A percentile compares a stretch with the other conserved stretches of the same genome.
Evolutionary conservation across 768 basidiomycete species (phyloP).

Genomic region (Suillus cothurnatus): DNA sequence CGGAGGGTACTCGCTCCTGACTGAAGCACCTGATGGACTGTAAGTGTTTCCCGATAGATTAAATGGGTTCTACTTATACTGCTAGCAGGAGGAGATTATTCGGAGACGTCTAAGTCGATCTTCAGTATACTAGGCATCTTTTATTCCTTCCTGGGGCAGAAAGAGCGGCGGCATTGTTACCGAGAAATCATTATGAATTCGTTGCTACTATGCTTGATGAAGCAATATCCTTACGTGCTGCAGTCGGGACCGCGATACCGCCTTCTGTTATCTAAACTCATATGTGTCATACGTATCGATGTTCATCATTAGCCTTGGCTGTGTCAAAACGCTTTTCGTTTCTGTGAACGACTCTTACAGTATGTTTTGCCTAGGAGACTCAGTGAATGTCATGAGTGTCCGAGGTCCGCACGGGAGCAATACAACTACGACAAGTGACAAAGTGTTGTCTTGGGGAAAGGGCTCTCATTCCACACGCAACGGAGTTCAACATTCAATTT

Average conservation of each 20-base stretch:
- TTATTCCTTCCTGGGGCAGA: background rate
- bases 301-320: background rate
- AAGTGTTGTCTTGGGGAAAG: background rate
- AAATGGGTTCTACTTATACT: slow-evolving; percentile 9
- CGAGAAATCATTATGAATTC: background rate
- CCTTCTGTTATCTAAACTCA: background rate
- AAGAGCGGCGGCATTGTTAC: background rate
- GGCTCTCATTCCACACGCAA: slow-evolving; percentile 10
- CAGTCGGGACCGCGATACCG: background rate
- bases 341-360: background rate
- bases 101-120: slow-evolving; percentile 46
- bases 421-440: background rate
- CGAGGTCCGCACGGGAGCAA: slow-evolving; percentile 18
- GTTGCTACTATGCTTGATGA: background rate
- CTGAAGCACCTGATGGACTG: slow-evolving; percentile 70
- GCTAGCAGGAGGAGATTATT: slow-evolving; percentile 63
- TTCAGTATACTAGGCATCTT: background rate
- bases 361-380: background rate
- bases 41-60: slow-evolving; percentile 42
- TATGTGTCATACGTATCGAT: background rate
- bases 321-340: background rate
- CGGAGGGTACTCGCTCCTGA: slow-evolving; percentile 71
- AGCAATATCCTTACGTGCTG: slow-evolving; percentile 1
- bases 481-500: slow-evolving; percentile 4
- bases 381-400: slow-evolving; percentile 13